phyloP scores from a whole-genome alignment of 2,329 filamentous ascomycete genomes.

The Penicillium sp. region DNA sequence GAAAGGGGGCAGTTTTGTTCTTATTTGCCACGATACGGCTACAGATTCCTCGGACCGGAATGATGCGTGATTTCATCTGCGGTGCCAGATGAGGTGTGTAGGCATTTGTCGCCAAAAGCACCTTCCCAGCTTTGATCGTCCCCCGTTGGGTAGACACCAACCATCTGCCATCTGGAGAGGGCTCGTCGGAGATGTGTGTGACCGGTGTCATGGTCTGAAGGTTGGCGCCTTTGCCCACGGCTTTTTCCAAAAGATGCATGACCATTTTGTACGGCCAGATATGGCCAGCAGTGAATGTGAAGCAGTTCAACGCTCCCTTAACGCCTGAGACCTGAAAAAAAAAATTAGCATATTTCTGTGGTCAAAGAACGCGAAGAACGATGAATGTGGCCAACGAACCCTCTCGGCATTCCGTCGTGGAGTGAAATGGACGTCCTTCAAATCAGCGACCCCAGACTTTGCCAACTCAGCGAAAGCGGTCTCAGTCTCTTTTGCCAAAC shows the following conservation, averaged over 20 bases:
- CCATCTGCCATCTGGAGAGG: conserved; percentile 47
- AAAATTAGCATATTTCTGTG: no score
- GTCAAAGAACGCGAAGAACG: no score
- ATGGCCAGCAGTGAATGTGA: conserved; percentile 33
- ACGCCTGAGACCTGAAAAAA: conserved; percentile 34
- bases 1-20: conserved; percentile 23
- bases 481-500: conserved; percentile 31
- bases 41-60: conserved; percentile 65
- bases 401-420: no score
- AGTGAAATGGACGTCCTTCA: no score
- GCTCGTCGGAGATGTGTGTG: conserved; percentile 25
- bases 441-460: no score
- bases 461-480: no score
- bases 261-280: conserved; percentile 75
- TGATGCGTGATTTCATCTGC: conserved; percentile 65
- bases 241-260: conserved; percentile 64
- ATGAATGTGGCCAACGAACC: no score
- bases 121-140: conserved; percentile 57
- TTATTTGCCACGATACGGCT: conserved; percentile 32
- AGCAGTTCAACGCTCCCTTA: conserved; percentile 36
- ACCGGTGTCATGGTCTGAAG: conserved; percentile 55
- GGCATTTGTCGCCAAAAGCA: conserved; percentile 78
- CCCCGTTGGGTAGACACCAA: conserved; percentile 66
- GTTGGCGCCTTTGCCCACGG: conserved; percentile 48
- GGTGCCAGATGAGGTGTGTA: conserved; percentile 77